Conservation (phyloP, 352 stramenopile genomes). For the Phytopythium aichiense region DNA sequence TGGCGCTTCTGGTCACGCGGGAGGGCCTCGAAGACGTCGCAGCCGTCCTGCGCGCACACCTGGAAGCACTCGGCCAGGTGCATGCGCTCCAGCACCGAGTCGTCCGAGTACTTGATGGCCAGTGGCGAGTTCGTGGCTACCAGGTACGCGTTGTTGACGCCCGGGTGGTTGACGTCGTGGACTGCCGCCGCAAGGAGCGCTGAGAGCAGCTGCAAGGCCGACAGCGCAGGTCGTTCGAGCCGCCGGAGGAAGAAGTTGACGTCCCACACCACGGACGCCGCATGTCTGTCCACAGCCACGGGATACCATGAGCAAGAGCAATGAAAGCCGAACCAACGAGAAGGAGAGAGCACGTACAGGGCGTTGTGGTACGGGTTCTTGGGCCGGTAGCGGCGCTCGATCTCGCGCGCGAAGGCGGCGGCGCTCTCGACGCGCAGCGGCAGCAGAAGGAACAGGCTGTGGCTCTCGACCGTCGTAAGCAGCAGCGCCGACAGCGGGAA, state of each 20-base stretch:
- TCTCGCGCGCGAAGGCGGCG: conserved; percentile 56
- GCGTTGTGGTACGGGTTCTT: conserved; percentile 83
- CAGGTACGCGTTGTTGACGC: conserved; percentile 91
- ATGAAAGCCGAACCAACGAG: not conserved
- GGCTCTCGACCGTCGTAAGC: conserved; percentile 61
- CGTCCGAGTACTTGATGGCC: conserved; percentile 92
- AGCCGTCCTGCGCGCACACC: conserved; percentile 55
- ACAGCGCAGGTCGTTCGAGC: conserved; percentile 28
- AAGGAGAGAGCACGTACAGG: conserved; percentile 32
- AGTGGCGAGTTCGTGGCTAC: conserved; percentile 78
- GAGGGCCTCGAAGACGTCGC: conserved; percentile 68
- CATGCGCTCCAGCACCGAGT: conserved; percentile 88
- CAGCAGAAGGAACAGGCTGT: conserved; percentile 52
- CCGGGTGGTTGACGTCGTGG: conserved; percentile 92
- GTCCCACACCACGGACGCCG: conserved; percentile 67
- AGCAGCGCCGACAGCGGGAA: conserved; percentile 60
- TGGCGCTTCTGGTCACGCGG: conserved; percentile 40
- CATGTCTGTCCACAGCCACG: conserved; percentile 34
- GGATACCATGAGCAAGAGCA: not conserved
- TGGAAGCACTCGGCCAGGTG: conserved; percentile 71
- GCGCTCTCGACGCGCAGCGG: conserved; percentile 47
- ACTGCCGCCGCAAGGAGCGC: conserved; percentile 86
- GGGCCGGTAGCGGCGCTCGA: conserved; percentile 58
- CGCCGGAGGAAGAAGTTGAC: conserved; percentile 62
- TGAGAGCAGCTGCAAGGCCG: conserved; percentile 58